A percentile compares a stretch with the other conserved stretches of the same genome.
phyloP scores from a whole-genome alignment of 208 protist species.

The Acanthamoeba comandoni region DNA sequence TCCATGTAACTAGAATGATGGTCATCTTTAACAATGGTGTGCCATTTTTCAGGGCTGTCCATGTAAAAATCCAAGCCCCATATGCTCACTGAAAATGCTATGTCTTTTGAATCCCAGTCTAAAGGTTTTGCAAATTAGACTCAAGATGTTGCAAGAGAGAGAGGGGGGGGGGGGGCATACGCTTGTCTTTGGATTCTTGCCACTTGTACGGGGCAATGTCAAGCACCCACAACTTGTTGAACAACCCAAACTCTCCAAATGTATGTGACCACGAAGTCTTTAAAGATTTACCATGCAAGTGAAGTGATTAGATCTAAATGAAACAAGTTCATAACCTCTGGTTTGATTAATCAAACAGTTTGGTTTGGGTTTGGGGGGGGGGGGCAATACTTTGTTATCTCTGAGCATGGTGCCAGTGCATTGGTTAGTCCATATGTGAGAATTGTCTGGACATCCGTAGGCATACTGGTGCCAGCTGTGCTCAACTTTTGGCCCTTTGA shows the following conservation, averaged over 20 bases:
- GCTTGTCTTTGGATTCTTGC: neutral
- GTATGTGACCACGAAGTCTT: slow-evolving; percentile 65
- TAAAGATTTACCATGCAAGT: too few species aligned
- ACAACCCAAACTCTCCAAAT: slow-evolving; percentile 24
- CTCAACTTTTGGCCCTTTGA: slow-evolving; percentile 20
- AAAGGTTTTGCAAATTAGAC: too few species aligned
- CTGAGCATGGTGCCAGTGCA: slow-evolving; percentile 53
- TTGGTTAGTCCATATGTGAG: slow-evolving; percentile 16
- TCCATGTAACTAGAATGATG: too few species aligned
- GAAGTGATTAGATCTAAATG: neutral
- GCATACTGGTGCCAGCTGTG: slow-evolving; percentile 15
- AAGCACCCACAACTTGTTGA: slow-evolving; percentile 70
- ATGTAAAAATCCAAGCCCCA: too few species aligned
- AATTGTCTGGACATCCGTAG: slow-evolving; percentile 30
- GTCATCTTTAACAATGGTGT: neutral
- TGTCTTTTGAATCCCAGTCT: too few species aligned
- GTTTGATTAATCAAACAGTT: too few species aligned
- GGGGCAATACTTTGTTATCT: neutral
- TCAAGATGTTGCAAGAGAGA: neutral
- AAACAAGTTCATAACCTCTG: too few species aligned
- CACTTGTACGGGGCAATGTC: slow-evolving; percentile 55
- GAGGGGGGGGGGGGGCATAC: neutral
- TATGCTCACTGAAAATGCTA: too few species aligned
- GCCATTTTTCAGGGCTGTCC: neutral
- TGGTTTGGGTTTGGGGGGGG: neutral